Evolutionary conservation across 1,139 yeast species (phyloP).

Genomic region (Taphrina flavorubra): DNA sequence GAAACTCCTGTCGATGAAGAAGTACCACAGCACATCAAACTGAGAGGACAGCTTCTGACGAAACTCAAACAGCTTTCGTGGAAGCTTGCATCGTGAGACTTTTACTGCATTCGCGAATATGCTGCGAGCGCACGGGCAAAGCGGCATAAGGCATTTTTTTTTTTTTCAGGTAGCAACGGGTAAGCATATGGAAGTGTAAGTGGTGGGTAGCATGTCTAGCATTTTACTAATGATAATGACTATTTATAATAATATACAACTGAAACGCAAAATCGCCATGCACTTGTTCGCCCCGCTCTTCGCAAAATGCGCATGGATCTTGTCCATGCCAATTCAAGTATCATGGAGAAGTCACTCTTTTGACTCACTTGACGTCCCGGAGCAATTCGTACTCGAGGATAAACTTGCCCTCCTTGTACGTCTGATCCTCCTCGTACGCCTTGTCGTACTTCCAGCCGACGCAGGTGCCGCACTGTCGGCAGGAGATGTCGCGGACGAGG

Average conservation of each 20-base stretch:
- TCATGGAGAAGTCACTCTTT: no score
- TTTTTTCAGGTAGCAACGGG: background rate
- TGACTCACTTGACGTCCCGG: slow-evolving; percentile 17
- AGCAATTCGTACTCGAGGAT: slow-evolving; percentile 63
- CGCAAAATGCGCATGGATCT: no score
- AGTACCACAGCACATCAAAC: no score
- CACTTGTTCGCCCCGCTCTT: background rate
- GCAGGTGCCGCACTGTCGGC: slow-evolving; percentile 66
- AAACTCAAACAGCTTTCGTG: no score
- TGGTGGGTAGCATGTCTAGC: background rate
- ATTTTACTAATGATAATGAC: background rate
- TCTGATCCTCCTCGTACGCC: slow-evolving; percentile 62
- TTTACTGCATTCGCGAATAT: no score
- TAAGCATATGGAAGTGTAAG: background rate
- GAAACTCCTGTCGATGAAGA: no score
- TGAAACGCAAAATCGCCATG: background rate
- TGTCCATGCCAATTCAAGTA: no score
- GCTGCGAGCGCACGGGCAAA: no score
- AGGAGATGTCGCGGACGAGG: slow-evolving; percentile 65
- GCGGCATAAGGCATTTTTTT: no score
- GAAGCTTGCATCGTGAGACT: no score
- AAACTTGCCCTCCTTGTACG: slow-evolving; percentile 77
- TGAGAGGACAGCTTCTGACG: no score
- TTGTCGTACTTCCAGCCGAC: slow-evolving; percentile 82
- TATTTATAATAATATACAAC: background rate